Percentiles rank a stretch among this genome's conserved stretches.
Evolutionary conservation across 2,329 filamentous ascomycete species (phyloP).

Genomic region (Aspergillus sp.): DNA sequence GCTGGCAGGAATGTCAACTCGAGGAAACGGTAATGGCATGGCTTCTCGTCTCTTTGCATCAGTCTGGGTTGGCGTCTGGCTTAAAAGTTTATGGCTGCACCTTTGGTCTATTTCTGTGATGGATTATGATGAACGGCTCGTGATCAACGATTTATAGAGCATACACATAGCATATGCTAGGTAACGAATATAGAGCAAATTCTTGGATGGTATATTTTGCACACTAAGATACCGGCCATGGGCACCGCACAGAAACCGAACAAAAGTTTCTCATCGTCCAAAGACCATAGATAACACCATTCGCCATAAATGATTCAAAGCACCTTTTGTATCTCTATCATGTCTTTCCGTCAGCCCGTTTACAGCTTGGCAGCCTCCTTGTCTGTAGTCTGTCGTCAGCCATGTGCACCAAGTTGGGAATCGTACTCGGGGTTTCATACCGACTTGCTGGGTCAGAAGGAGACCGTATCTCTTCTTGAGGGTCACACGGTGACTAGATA

Average conservation of each 20-base stretch:
- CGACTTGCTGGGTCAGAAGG: conserved; percentile 74
- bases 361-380: conserved; percentile 35
- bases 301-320: conserved; percentile 37
- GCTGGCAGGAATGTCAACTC: conserved; percentile 86
- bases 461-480: conserved; percentile 92
- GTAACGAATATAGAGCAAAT: conserved; percentile 16
- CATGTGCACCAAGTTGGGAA: conserved; percentile 4
- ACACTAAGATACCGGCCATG: conserved; percentile 1
- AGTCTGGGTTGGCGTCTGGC: conserved; percentile 24
- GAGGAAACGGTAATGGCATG: conserved; percentile 52
- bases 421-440: conserved; percentile 37
- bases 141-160: conserved; percentile 15
- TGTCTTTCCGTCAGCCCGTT: conserved; percentile 12
- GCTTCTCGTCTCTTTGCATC: conserved; percentile 16
- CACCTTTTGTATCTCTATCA: conserved; percentile 29
- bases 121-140: conserved; percentile 17
- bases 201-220: conserved; percentile 5
- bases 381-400: conserved; percentile 21
- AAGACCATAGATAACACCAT: conserved; percentile 41
- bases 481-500: conserved; percentile 77
- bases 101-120: conserved; percentile 6
- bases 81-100: conserved; percentile 22
- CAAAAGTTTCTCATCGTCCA: conserved; percentile 27
- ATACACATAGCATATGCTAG: conserved; percentile 13
- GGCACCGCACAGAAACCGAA: conserved; percentile 17